Evolutionary conservation across 495 filamentous ascomycete species (phyloP), one percentile per base, ranked within the genome.

Genomic region (Aspergillus wentii): DNA sequence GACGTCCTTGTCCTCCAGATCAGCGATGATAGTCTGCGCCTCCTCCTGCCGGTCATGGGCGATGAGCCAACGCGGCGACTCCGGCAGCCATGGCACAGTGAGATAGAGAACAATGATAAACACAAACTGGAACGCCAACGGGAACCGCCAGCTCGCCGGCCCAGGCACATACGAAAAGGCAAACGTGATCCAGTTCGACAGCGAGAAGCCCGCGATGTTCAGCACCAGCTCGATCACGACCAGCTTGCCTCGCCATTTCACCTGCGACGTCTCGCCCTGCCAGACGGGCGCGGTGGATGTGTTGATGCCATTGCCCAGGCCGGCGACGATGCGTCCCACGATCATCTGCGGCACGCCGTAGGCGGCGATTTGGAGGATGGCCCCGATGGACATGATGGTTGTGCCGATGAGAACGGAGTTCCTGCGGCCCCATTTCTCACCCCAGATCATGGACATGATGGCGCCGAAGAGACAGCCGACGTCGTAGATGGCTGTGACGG

Each of bases 391-490:
- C 75, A 86, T 82, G 37, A 84, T 77, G 2, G 62, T 27, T 18
- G 79, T 80, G 19, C 84, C 83, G 9, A 78, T 45, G 37, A 87
- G 78, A 48, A 87, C 83, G 34, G 80, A 82, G 27, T 60, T 65
- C 41, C 74, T 75, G 14, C 85, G 75, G n/a, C 84, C 85, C 8
- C 86, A 75, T 0, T 67, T 57, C 41, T 89, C 78, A 25, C 85
- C 83, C 37, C 88, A 70, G 52, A 79, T 84, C 43, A 89, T 82
- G 8, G 74, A 78, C 32, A 79, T 51, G 35, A 87, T 66, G 4
- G 85, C 78, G 13, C 85, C 83, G 35, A 79, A 50, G 57, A 89
- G 86, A 56, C 83, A 88, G 11, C 85, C 83, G n/a, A 87, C 44
- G 49, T 87, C 84, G 66, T 87, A 88, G 9, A 73, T 68, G 1